These are phyloP conservation scores for Globisporangium apiculatum DNA, from an alignment of 352 stramenopile species.

Conservation along the genomic window DNA sequence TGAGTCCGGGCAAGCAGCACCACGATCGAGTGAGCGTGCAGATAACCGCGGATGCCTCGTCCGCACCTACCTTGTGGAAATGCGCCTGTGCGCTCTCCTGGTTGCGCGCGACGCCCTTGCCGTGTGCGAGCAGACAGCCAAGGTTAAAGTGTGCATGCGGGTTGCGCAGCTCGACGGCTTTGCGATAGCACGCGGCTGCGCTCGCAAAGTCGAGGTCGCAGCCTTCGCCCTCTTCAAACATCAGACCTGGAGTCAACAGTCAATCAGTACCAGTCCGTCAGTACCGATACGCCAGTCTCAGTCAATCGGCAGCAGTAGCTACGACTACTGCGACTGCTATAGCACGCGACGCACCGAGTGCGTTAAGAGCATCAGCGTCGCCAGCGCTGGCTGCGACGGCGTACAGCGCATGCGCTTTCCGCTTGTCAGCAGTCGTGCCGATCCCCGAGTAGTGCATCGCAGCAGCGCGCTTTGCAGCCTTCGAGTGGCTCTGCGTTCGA, in stretches of 20 bases:
- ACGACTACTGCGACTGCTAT: background rate
- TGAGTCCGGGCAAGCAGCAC: no score
- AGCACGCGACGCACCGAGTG: conserved; percentile 30
- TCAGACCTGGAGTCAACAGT: conserved; percentile 27
- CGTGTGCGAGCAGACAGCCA: conserved; percentile 48
- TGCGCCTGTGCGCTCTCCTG: conserved; percentile 45
- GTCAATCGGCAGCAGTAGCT: background rate
- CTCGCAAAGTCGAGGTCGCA: conserved; percentile 58
- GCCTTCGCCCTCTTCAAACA: conserved; percentile 75
- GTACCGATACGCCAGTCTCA: background rate
- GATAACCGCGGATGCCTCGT: no score
- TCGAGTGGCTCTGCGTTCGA: conserved; percentile 21
- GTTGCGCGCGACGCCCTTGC: conserved; percentile 60
- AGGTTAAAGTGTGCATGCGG: conserved; percentile 77
- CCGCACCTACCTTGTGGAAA: conserved; percentile 32
- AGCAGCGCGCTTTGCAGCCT: conserved; percentile 48
- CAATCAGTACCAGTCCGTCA: background rate
- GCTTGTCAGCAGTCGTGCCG: conserved; percentile 38
- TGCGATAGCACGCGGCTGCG: conserved; percentile 47
- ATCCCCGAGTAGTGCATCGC: conserved; percentile 59
- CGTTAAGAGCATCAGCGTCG: conserved; percentile 61
- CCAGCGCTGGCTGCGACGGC: conserved; percentile 36
- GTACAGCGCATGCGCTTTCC: conserved; percentile 47
- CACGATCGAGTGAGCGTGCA: no score
- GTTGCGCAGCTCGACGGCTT: conserved; percentile 32